Evolutionary conservation across 2,329 filamentous ascomycete species (phyloP), one percentile per base, ranked within the genome.

Genomic region (Helotiales sp.): DNA sequence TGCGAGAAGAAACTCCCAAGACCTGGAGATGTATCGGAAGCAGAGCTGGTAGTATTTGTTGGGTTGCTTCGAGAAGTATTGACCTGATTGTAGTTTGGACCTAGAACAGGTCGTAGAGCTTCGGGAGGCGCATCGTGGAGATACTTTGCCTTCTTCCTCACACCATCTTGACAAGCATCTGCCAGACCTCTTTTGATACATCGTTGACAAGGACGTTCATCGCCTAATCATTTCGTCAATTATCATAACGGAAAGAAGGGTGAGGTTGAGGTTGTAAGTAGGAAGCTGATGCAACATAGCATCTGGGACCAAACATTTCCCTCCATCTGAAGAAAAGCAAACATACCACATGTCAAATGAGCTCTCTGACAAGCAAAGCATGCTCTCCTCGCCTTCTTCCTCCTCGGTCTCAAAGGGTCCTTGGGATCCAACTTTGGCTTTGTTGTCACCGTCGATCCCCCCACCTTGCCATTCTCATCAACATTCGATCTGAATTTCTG

Each of bases 141-240:
- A 79, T 99, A 99, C 80, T 99, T 99, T 61, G 96, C 96, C 85
- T 98, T 99, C 81, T 99, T 99, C 70, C 96, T 91, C 61, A 98
- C 93, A 63, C 96, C 96, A 77, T 99, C 96, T 79, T 97, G 93
- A 77, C 96, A 99, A 69, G 89, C 89, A 78, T 97, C 93, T 75
- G 93, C 92, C 24, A 98, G 87, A 54, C 93, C 93, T 74, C 96
- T 91, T 80, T 97, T 97, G 74, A 98, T 93, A 79, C 96, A 99
- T 76, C 96, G 86, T 76, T 93, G 89, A 78, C 96, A 99, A 62
- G 96, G 96, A 74, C 96, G 87, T 79, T 99, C 95, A 78, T 99
- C 96, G 75, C 95, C 96, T 98, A 77, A 61, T 69, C 52, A 63
- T 63, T 55, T 26, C 43, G 26, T 59, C 24, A 60, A 32, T 30